These are phyloP conservation scores for Aurantiochytrium sp. DNA, from an alignment of 108 stramenopile species.

Conservation along the genomic window DNA sequence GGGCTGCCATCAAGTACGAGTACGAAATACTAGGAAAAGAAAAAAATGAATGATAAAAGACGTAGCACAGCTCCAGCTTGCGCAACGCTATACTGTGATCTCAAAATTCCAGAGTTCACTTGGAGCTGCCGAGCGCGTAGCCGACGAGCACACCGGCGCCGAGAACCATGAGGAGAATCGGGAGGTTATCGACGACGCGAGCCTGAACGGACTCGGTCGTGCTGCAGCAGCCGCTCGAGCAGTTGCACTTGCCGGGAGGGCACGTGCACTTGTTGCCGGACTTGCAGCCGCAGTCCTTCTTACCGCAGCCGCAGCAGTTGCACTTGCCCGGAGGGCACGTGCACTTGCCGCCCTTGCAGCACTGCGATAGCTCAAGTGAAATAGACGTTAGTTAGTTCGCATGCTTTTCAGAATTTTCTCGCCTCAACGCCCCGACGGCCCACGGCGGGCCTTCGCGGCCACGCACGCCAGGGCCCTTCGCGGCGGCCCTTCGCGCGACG, in stretches of 20 bases:
- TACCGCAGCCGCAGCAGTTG: not conserved
- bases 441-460: no score
- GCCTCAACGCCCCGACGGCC: no score
- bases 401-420: no score
- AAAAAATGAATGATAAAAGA: not conserved
- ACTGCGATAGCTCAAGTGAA: not conserved
- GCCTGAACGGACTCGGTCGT: not conserved
- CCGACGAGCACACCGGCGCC: slow-evolving; percentile 9
- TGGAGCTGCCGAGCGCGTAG: slow-evolving; percentile 1
- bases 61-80: not conserved
- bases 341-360: slow-evolving; percentile 11
- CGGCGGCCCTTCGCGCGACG: no score
- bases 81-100: not conserved
- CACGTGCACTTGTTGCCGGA: not conserved
- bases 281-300: not conserved
- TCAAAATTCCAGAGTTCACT: not conserved
- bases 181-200: slow-evolving; percentile 1
- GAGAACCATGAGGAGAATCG: not conserved
- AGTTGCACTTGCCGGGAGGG: not conserved
- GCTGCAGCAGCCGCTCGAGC: not conserved
- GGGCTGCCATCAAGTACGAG: no score
- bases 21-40: no score
- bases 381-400: no score
- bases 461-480: no score
- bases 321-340: slow-evolving; percentile 11